Base-by-base conservation (phyloP, 805 yeast genomes). In the Metschnikowia gelsemii region DNA sequence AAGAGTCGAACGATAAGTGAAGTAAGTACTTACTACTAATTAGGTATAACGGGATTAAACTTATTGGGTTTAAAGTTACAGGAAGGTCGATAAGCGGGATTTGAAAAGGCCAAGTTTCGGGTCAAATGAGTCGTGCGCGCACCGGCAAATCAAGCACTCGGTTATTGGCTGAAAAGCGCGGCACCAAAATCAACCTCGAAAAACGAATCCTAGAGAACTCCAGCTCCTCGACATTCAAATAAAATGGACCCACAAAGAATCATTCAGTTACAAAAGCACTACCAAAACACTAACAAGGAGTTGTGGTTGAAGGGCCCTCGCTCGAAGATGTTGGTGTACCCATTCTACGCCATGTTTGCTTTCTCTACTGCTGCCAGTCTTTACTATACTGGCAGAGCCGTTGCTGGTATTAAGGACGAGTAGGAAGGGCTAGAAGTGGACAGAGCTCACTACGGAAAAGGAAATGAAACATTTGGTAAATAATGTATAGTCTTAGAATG, bases 291-390 rank as follows among this genome's bases (percentile, higher is more conserved):
- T 44, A 52, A 61, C 59, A 56, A 65, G 57, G 62, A 57, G 50
- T 68, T 70, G 58, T 70, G 74, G 74, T 65, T 68, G 62, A 66
- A 69, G 62, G 74, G 74, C 17, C 54, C 56, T 46, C 57, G 64
- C 52, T 78, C 93, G 52, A 84, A 84, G 68, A 70, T 75, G 57
- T 66, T 82, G 62, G 75, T 86, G 52, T 82, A 80, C 69, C 95
- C 95, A 61, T 87, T 80, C 77, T 82, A 75, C 72, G 87, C 86
- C 49, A 72, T 81, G 47, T 82, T 86, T 65, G 70, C 86, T 42
- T 73, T 82, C 47, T 72, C 87, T 50, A 78, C 87, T 38, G 73
- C 73, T 45, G 75, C 78, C 46, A 84, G 93, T 47, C 71, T 82
- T 54, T 78, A 68, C 72, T 84, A 80, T 78, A 61, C 78, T 42